Conservation (phyloP, 306 rosid genomes). For the Bauhinia variegata region DNA sequence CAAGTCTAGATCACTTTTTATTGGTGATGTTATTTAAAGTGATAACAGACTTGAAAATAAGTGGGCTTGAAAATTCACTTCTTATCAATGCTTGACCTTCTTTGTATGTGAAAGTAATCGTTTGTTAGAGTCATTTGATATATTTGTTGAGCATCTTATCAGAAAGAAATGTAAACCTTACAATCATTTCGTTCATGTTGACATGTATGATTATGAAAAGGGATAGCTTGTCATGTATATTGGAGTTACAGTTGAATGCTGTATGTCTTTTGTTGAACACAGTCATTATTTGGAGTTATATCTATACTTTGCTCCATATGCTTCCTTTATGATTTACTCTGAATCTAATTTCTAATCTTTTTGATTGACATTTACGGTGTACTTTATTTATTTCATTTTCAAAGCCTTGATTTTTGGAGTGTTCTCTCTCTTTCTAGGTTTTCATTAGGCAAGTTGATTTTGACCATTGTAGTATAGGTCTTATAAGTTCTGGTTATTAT, state of each 20-base stretch:
- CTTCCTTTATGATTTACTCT: constrained; percentile 22
- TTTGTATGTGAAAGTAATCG: neutral
- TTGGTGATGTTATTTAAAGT: constrained; percentile 2
- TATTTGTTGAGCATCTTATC: neutral
- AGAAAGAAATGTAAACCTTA: neutral
- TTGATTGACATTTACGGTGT: constrained; percentile 12
- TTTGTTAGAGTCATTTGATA: neutral
- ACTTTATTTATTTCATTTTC: neutral
- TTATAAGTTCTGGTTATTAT: too few relatives aligned
- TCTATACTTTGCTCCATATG: constrained; percentile 27
- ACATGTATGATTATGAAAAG: neutral
- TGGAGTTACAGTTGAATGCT: constrained; percentile 18
- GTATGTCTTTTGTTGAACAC: constrained; percentile 11
- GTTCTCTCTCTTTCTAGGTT: constrained; percentile 4
- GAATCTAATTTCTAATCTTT: constrained; percentile 25
- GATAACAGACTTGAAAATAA: constrained; percentile 1
- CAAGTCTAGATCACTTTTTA: neutral
- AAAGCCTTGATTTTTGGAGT: neutral
- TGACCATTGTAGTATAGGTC: constrained; percentile 1
- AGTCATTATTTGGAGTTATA: constrained; percentile 17
- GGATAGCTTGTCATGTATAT: constrained; percentile 25
- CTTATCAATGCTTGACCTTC: neutral
- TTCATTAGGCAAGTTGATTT: constrained; percentile 1
- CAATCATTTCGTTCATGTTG: neutral
- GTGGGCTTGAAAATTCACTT: neutral